Evolutionary conservation across 2,329 filamentous ascomycete genomes (phyloP), one percentile per base, ranked within the genome.

Genomic region (Phialemonium atrogriseum): DNA sequence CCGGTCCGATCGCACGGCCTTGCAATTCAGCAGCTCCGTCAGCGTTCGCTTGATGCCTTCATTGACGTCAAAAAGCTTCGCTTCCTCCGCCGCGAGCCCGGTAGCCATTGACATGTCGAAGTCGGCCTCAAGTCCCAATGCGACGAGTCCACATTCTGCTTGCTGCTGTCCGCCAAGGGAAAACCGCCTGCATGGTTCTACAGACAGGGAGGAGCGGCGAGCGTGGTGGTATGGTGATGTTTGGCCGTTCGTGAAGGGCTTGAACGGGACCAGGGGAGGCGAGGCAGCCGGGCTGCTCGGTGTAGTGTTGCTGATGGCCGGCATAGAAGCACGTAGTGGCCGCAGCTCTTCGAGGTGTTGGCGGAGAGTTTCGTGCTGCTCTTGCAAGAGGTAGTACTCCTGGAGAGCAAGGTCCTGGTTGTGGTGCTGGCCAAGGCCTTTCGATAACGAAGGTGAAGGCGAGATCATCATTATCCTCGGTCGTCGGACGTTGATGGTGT

Each of bases 21-120:
- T 66, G 52, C 70, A 76, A 54, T 77, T 78, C 44, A 78, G 64
- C 10, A 78, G 62, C 49, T 76, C 72, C 5, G 72, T 78, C 43
- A 78, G 48, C 3, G 70, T 67, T 19, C 70, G 64, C 56, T 78
- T 78, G 56, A 77, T 72, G 43, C 67, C 64, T 52, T 76, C 71
- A 51, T 73, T 74, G 51, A 76, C 66, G 39, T 67, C 60, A 30
- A 60, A 70, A 9, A 76, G 60, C 38, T 63, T 68, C 41, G 66
- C 62, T 47, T 74, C 68, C 46, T 70, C 68, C 12, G 56, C 55
- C 1, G 62, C 67, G 40, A 74, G 63, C 44, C 68, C 64, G 38
- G 56, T 56, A 14, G 68, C 48, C 6, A 63, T 61, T 32, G 62
- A 56, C 45, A 67, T 66, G 44, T 71, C 65, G 14, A 60, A 47